Percentiles rank a stretch among this genome's conserved stretches.
Conservation (phyloP, 1,284 basidiomycete genomes). For the Sporisorium reilianum region DNA sequence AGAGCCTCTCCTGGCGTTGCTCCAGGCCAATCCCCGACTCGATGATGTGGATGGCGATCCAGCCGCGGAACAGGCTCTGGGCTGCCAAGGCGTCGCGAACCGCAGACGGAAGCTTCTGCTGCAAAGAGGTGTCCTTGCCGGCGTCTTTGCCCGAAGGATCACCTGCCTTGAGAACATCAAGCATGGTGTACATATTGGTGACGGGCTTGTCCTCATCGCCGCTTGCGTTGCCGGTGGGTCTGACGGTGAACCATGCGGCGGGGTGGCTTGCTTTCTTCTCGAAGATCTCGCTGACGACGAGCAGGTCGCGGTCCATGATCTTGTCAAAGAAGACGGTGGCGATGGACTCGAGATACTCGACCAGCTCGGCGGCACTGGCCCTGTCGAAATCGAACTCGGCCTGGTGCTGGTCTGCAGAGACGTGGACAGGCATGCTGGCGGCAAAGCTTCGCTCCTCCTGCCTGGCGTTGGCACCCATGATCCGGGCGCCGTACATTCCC, state of each 20-base stretch:
- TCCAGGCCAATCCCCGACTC: conserved; percentile 61
- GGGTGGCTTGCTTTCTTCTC: conserved; percentile 51
- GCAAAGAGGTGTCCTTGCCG: conserved; percentile 28
- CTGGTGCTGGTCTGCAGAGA: conserved; percentile 14
- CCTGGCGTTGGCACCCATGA: conserved; percentile 56
- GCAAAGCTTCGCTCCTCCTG: conserved; percentile 42
- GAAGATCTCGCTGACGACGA: conserved; percentile 60
- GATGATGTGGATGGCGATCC: conserved; percentile 64
- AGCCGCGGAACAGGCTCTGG: conserved; percentile 60
- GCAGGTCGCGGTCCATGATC: conserved; percentile 59
- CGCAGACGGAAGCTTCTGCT: conserved; percentile 52
- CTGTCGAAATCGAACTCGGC: conserved; percentile 57
- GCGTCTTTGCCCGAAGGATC: conserved; percentile 2
- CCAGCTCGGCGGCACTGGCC: conserved; percentile 47
- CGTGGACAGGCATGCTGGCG: conserved; percentile 22
- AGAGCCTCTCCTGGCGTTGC: conserved; percentile 54
- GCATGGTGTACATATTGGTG: conserved; percentile 62
- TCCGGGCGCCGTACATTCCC: conserved; percentile 35
- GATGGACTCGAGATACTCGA: conserved; percentile 65
- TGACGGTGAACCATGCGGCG: conserved; percentile 57
- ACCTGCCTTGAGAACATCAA: conserved; percentile 46
- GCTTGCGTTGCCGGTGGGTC: conserved; percentile 13
- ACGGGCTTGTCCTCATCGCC: conserved; percentile 53
- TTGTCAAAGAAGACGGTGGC: conserved; percentile 63
- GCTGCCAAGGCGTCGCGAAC: conserved; percentile 60